Evolutionary conservation across 2,329 filamentous ascomycete species (phyloP).

Genomic region (Aspergillus sp.): DNA sequence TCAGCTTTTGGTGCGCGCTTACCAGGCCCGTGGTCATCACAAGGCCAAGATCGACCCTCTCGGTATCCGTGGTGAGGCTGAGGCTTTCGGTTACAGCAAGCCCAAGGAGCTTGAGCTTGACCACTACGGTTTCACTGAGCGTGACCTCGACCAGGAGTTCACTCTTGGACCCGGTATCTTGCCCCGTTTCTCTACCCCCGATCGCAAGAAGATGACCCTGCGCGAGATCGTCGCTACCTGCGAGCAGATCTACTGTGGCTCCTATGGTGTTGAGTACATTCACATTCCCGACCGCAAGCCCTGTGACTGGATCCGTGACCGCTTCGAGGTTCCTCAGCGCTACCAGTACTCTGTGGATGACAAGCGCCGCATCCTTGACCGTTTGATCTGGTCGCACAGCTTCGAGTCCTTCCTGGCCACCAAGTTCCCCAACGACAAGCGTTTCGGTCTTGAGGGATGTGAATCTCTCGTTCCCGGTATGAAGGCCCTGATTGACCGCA

Average conservation of each 20-base stretch:
- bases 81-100: constrained; percentile 76
- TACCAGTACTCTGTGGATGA: constrained; percentile 98
- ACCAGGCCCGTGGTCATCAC: constrained; percentile 96
- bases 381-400: constrained; percentile 96
- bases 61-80: constrained; percentile 78
- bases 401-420: constrained; percentile 94
- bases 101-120: constrained; percentile 90
- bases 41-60: constrained; percentile 97
- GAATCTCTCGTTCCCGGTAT: constrained; percentile 96
- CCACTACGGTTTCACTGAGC: constrained; percentile 91
- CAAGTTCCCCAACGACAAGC: constrained; percentile 99
- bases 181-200: constrained; percentile 83
- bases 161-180: constrained; percentile 88
- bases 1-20: constrained; percentile 91
- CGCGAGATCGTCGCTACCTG: constrained; percentile 89
- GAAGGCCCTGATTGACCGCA: constrained; percentile 98
- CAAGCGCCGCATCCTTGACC: constrained; percentile 95
- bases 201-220: constrained; percentile 90
- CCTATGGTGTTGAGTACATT: constrained; percentile 97
- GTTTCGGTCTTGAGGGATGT: constrained; percentile 95
- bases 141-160: constrained; percentile 88
- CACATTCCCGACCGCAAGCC: constrained; percentile 96
- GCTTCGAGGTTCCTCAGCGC: constrained; percentile 84
- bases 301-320: constrained; percentile 96
- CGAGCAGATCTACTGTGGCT: constrained; percentile 92